Base-by-base conservation (phyloP, 2,329 filamentous ascomycete species). In the Tolypocladium pustulatum region DNA sequence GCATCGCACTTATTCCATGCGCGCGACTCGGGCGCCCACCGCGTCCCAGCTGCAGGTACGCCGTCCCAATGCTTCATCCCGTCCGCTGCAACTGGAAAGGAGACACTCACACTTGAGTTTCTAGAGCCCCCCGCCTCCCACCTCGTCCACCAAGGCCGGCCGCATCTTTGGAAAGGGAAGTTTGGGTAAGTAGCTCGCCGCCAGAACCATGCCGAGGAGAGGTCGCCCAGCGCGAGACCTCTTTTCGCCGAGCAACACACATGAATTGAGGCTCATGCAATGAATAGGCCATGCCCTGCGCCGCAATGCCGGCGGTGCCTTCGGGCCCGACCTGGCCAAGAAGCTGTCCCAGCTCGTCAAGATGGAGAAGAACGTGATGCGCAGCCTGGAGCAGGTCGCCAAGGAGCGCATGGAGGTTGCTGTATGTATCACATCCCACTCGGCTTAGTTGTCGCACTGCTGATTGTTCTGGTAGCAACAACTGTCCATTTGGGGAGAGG, bases 281-380 rank as follows among this genome's bases (percentile, higher is more conserved):
- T 38, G n/a, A 32, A 55, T 55, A 84, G 82, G 82, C 62, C 84
- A 87, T 82, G 81, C 82, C 62, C 84, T 91, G 72, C 84, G 89
- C 67, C 83, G 85, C 70, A 87, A 88, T 70, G 82, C 87, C 51
- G 88, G 89, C 63, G 89, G 89, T 65, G 87, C 88, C 67, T 91
- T 91, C 65, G 83, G 84, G 63, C 84, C 92, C 59, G 94, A 99
- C 69, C 86, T 99, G 60, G 89, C 94, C 60, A 97, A 96, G 84
- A 99, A 99, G 83, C 87, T 99, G 62, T 91, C 92, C 46, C 90
- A 96, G 78, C 84, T 99, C 57, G 94, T 99, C 63, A 99, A 99
- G 85, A 99, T 99, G 94, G 94, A 99, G 80, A 99, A 99, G 86
- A 97, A 99, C 72, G 90, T 97, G 59, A 99, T 99, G 94, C 91